Evolutionary conservation across 495 filamentous ascomycete species (phyloP).

Genomic region (Coniosporium apollinis): DNA sequence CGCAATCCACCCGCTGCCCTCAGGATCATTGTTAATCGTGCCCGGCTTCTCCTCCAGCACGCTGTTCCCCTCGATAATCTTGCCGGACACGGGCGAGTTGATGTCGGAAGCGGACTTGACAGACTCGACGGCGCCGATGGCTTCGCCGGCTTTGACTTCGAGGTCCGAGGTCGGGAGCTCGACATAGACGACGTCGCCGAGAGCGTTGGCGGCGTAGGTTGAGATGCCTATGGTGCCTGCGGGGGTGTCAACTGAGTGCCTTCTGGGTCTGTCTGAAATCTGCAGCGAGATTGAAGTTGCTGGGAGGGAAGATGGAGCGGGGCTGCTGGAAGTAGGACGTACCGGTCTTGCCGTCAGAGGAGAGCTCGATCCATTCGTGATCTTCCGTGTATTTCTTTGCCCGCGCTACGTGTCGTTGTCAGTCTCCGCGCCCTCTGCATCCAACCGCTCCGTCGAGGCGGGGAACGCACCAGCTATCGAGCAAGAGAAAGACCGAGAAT

Average conservation of each 20-base stretch:
- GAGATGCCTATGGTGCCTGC: slow-evolving; percentile 75
- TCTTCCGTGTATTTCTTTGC: slow-evolving; percentile 89
- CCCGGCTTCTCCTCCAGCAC: slow-evolving; percentile 68
- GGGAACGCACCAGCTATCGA: background rate
- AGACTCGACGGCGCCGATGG: slow-evolving; percentile 87
- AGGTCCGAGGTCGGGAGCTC: slow-evolving; percentile 61
- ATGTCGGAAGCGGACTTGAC: slow-evolving; percentile 97
- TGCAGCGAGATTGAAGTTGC: slow-evolving; percentile 1
- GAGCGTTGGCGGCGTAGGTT: slow-evolving; percentile 69
- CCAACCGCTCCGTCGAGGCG: no score
- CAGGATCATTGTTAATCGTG: slow-evolving; percentile 69
- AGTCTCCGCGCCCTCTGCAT: no score
- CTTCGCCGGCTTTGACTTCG: slow-evolving; percentile 50
- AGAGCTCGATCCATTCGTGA: slow-evolving; percentile 93
- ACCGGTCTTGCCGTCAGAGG: slow-evolving; percentile 51
- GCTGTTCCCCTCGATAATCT: slow-evolving; percentile 51
- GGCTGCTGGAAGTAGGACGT: slow-evolving; percentile 10
- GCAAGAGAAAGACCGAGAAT: background rate
- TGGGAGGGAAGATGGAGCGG: background rate
- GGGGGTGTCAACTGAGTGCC: no score
- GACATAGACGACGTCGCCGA: slow-evolving; percentile 94
- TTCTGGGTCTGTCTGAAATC: no score
- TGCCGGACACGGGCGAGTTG: slow-evolving; percentile 68
- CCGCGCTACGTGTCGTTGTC: background rate
- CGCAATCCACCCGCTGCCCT: slow-evolving; percentile 72